Evolutionary conservation across 495 filamentous ascomycete genomes (phyloP).

Genomic region (Viridothelium virens): DNA sequence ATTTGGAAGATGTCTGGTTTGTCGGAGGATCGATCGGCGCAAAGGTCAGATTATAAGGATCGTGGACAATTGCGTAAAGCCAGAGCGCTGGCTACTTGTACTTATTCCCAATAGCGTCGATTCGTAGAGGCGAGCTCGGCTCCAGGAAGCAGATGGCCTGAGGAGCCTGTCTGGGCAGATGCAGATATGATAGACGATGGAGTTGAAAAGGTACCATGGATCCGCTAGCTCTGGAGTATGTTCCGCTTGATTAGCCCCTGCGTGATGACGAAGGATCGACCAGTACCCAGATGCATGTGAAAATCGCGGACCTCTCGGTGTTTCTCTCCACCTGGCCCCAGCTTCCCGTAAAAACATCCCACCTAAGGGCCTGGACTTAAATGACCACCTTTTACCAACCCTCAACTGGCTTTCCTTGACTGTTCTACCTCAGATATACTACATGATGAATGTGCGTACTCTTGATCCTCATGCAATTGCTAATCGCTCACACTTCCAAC

Average conservation of each 20-base stretch:
- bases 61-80: neutral
- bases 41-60: conserved; percentile 52
- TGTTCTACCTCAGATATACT: neutral
- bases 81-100: neutral
- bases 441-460: neutral
- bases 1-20: conserved; percentile 62
- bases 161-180: neutral
- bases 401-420: neutral
- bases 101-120: neutral
- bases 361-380: neutral
- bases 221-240: too few species aligned
- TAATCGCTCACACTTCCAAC: neutral
- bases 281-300: neutral
- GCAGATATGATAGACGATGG: neutral
- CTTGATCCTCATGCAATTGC: neutral
- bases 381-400: neutral
- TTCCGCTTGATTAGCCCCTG: neutral
- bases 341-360: neutral
- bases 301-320: neutral
- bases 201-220: too few species aligned
- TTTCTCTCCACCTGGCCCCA: neutral
- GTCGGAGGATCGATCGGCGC: conserved; percentile 67
- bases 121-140: neutral
- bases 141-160: neutral
- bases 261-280: neutral